Conservation (phyloP, 1,139 yeast genomes). For the Kodamaea arcana region DNA sequence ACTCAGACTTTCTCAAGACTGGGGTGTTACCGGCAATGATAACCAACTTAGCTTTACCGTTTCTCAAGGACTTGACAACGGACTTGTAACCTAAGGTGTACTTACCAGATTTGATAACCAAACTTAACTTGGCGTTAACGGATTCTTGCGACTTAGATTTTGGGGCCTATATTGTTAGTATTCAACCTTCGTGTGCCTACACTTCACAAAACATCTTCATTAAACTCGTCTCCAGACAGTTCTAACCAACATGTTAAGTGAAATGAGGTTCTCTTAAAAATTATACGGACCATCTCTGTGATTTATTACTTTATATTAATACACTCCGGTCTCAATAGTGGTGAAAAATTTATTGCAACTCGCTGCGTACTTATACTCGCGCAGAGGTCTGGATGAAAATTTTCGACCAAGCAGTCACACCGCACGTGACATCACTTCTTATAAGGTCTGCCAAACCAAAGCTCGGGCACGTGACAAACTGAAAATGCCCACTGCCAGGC, state of each 20-base stretch:
- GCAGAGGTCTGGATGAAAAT: neutral
- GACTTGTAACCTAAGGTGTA: constrained; percentile 99
- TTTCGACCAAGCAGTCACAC: too few relatives aligned
- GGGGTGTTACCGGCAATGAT: constrained; percentile 99
- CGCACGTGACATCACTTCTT: too few relatives aligned
- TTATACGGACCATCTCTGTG: constrained; percentile 97
- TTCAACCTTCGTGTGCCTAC: constrained; percentile 1
- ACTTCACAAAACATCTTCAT: constrained; percentile 8
- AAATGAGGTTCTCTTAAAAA: constrained; percentile 1
- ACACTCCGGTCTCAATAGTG: constrained; percentile 82
- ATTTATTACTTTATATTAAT: constrained; percentile 26
- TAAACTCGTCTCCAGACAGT: constrained; percentile 6
- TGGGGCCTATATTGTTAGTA: constrained; percentile 77
- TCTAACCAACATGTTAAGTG: constrained; percentile 8
- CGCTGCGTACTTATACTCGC: neutral
- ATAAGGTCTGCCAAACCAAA: neutral
- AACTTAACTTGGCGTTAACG: constrained; percentile 97
- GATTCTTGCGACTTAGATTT: constrained; percentile 84
- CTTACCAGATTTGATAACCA: constrained; percentile 98
- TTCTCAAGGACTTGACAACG: constrained; percentile 96
- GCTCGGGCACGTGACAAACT: neutral
- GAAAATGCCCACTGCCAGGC: neutral
- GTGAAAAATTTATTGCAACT: constrained; percentile 1
- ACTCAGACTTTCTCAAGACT: constrained; percentile 99
- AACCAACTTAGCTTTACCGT: constrained; percentile 98